phyloP scores from a whole-genome alignment of 1,139 yeast species.

The Kodamaea suecica region DNA sequence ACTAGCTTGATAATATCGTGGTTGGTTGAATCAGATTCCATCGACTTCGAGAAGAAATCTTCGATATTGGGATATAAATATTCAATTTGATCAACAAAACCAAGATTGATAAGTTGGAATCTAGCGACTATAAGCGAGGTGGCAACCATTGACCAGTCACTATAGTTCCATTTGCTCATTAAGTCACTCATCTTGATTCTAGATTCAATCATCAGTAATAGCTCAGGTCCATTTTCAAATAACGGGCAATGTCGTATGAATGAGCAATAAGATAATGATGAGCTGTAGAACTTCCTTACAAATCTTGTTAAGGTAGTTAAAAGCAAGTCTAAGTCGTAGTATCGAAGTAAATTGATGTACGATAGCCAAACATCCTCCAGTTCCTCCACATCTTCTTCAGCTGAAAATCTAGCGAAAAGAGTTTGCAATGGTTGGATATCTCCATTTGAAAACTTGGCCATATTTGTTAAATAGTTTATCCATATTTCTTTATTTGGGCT shows the following conservation, averaged over 20 bases:
- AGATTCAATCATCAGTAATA: background rate
- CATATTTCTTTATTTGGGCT: conserved; percentile 23
- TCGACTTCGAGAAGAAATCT: conserved; percentile 20
- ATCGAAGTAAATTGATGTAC: conserved; percentile 5
- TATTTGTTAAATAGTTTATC: conserved; percentile 31
- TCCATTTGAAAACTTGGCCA: conserved; percentile 18
- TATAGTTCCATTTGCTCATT: conserved; percentile 18
- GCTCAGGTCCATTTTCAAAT: background rate
- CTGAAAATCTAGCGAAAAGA: conserved; percentile 6
- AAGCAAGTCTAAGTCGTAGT: conserved; percentile 10
- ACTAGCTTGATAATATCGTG: conserved; percentile 44
- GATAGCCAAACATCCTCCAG: conserved; percentile 6
- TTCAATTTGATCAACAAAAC: conserved; percentile 12
- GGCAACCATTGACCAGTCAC: conserved; percentile 38
- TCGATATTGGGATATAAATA: conserved; percentile 12
- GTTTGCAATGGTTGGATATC: conserved; percentile 9
- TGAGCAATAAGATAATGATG: background rate
- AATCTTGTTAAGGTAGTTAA: conserved; percentile 19
- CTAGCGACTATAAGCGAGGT: conserved; percentile 23
- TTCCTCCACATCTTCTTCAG: background rate
- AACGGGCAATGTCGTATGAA: background rate
- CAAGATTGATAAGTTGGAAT: conserved; percentile 13
- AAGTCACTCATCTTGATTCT: conserved; percentile 6
- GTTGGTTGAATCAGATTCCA: conserved; percentile 10
- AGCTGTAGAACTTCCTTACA: conserved; percentile 16